Evolutionary conservation across 805 yeast genomes (phyloP).

Genomic region (Schwanniomyces yamadae): DNA sequence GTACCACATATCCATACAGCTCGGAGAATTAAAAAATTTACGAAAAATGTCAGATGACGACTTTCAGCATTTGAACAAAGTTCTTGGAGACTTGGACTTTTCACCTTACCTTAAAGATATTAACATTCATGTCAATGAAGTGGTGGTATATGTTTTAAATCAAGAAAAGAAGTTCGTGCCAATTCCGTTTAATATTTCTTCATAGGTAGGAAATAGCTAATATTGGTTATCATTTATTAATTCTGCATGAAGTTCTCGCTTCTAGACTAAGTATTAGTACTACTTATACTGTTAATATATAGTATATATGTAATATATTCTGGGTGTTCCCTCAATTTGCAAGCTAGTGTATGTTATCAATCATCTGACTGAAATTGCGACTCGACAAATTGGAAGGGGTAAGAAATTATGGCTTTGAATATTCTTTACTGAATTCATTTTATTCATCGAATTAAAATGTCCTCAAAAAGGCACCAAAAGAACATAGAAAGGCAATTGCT

Average conservation of each 20-base stretch:
- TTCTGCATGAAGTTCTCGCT: no score
- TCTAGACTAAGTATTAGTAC: no score
- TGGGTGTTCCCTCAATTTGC: no score
- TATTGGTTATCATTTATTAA: no score
- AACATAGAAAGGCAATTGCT: slow-evolving; percentile 52
- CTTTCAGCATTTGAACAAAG: background rate
- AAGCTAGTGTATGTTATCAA: no score
- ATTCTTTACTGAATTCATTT: no score
- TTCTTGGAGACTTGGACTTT: slow-evolving; percentile 5
- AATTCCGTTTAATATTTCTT: slow-evolving; percentile 7
- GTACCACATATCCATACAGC: slow-evolving; percentile 9
- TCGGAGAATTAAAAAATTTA: slow-evolving; percentile 7
- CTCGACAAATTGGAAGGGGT: no score
- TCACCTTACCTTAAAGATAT: slow-evolving; percentile 3
- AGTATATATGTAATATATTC: no score
- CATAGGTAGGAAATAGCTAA: background rate
- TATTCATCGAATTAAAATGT: no score
- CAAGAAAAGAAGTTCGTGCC: slow-evolving; percentile 5
- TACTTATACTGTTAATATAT: no score
- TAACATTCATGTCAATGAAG: slow-evolving; percentile 5
- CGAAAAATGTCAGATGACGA: slow-evolving; percentile 4
- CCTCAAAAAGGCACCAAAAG: slow-evolving; percentile 40
- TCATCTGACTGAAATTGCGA: slow-evolving; percentile 1
- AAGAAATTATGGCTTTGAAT: no score
- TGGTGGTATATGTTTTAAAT: slow-evolving; percentile 5